A percentile compares a stretch with the other conserved stretches of the same genome.
These are phyloP conservation scores for Fragaria nilgerrensis DNA, from an alignment of 306 rosid species.

Conservation along the genomic window DNA sequence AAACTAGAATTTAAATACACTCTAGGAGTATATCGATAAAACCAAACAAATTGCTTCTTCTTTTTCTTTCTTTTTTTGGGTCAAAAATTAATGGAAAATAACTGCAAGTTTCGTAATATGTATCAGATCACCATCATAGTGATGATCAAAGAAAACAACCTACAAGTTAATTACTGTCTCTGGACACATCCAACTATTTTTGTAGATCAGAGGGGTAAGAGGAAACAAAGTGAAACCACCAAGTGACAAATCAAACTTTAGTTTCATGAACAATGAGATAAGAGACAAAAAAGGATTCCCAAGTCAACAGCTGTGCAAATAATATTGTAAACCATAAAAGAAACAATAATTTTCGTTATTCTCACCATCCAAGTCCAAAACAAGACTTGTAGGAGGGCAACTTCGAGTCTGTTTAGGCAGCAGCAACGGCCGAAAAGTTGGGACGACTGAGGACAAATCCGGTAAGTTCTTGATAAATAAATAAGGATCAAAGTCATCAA, in stretches of 20 bases:
- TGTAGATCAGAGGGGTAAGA: neutral
- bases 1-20: neutral
- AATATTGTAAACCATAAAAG: neutral
- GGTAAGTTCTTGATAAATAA: constrained; percentile 94
- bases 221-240: neutral
- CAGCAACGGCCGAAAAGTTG: constrained; percentile 80
- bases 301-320: neutral
- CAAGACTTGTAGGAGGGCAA: constrained; percentile 91
- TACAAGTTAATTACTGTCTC: constrained; percentile 1
- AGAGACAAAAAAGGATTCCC: neutral
- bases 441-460: constrained; percentile 80
- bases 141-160: neutral
- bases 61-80: neutral
- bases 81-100: neutral
- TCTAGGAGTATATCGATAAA: neutral
- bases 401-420: constrained; percentile 98
- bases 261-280: neutral
- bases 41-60: neutral
- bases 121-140: neutral
- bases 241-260: neutral
- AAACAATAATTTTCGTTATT: neutral
- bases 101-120: neutral
- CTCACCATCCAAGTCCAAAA: constrained; percentile 97
- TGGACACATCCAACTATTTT: constrained; percentile 7
- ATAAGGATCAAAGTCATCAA: constrained; percentile 92